These are phyloP conservation scores for Odontarrhena argentea DNA, from an alignment of 345 rosid species.

Conservation along the genomic window DNA sequence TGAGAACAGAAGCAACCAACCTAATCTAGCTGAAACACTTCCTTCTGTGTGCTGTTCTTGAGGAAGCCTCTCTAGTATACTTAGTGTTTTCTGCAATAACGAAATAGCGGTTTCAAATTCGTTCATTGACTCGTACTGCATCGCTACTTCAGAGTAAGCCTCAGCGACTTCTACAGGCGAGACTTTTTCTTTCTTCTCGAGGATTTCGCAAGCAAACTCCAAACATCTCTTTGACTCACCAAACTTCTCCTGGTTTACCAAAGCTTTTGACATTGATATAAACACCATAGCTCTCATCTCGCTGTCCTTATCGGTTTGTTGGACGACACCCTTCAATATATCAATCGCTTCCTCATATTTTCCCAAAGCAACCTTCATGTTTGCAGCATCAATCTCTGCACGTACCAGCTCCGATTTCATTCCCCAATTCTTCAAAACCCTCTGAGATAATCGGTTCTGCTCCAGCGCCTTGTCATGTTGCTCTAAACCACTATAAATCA, in stretches of 20 bases:
- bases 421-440: constrained; percentile 82
- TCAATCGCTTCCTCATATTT: constrained; percentile 71
- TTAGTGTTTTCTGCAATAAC: constrained; percentile 66
- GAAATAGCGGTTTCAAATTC: constrained; percentile 81
- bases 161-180: constrained; percentile 85
- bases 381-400: constrained; percentile 86
- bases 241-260: constrained; percentile 63
- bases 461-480: constrained; percentile 85
- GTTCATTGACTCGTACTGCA: constrained; percentile 88
- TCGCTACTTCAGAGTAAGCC: constrained; percentile 87
- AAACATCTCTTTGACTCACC: constrained; percentile 74
- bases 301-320: constrained; percentile 74
- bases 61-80: constrained; percentile 79
- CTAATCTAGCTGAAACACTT: constrained; percentile 87
- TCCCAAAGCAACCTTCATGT: constrained; percentile 88
- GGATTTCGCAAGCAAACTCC: constrained; percentile 76
- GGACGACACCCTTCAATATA: constrained; percentile 62
- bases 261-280: constrained; percentile 85
- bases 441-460: constrained; percentile 75
- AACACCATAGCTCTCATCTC: constrained; percentile 73
- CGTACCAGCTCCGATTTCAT: constrained; percentile 66
- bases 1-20: constrained; percentile 82
- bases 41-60: constrained; percentile 91
- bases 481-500: constrained; percentile 85
- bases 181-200: constrained; percentile 65